Conservation (phyloP, 2,329 filamentous ascomycete species). For the Colletotrichum truncatum region DNA sequence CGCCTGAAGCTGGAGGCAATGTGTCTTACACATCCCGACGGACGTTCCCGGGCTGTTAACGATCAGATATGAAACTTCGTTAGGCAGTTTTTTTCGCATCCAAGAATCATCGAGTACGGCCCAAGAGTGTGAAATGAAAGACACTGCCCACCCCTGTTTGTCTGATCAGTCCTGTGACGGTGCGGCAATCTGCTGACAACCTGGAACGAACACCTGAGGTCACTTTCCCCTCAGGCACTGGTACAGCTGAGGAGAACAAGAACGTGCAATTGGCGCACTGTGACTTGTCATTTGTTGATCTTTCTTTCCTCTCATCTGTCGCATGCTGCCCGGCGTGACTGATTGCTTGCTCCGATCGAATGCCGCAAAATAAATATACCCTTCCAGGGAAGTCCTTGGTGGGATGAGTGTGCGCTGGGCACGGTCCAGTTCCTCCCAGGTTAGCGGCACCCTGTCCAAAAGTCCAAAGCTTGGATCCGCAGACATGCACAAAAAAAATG, state of each 20-base stretch:
- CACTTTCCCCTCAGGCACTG: too few relatives aligned
- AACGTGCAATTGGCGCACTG: too few relatives aligned
- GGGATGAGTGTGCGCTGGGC: not conserved
- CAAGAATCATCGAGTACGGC: not conserved
- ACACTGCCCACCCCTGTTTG: not conserved
- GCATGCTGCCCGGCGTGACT: too few relatives aligned
- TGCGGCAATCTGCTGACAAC: not conserved
- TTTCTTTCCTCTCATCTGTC: not conserved
- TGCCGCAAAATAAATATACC: not conserved
- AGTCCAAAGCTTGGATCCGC: constrained; percentile 12
- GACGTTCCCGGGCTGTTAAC: not conserved
- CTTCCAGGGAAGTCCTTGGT: not conserved
- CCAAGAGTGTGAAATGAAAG: not conserved
- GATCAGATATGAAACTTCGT: constrained; percentile 9
- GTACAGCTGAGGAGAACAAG: too few relatives aligned
- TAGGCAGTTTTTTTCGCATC: constrained; percentile 13
- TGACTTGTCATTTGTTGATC: too few relatives aligned
- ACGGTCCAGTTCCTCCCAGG: constrained; percentile 11
- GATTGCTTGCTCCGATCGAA: too few relatives aligned
- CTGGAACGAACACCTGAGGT: too few relatives aligned
- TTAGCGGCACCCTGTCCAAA: not conserved
- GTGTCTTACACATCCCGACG: constrained; percentile 1
- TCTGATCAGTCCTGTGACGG: not conserved
- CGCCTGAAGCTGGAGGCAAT: not conserved
- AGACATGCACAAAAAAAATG: constrained; percentile 8